Evolutionary conservation across 345 rosid species (phyloP).

Genomic region (Chamaenerion angustifolium): DNA sequence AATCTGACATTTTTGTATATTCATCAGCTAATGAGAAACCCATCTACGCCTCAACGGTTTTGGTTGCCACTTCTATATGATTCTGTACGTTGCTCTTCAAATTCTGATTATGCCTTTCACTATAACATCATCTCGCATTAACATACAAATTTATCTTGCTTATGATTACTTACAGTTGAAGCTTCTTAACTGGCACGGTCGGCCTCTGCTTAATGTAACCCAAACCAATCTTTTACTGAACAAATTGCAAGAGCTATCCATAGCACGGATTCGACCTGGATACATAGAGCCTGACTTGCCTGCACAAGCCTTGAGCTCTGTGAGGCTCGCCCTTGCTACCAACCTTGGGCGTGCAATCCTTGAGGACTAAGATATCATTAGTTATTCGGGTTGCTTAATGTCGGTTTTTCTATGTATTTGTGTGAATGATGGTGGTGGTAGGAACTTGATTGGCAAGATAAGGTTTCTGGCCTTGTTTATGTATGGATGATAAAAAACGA

Average conservation of each 20-base stretch:
- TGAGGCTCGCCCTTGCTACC: constrained; percentile 68
- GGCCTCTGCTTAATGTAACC: constrained; percentile 48
- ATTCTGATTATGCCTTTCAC: not conserved
- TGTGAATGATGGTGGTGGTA: too few species aligned
- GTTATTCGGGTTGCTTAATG: too few species aligned
- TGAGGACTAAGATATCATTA: constrained; percentile 31
- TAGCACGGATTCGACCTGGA: constrained; percentile 61
- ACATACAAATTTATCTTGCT: not conserved
- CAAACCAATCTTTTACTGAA: constrained; percentile 67
- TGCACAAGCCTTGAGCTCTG: constrained; percentile 43
- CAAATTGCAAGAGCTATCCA: constrained; percentile 67
- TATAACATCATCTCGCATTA: too few species aligned
- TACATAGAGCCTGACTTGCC: constrained; percentile 51
- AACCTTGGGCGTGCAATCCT: constrained; percentile 78
- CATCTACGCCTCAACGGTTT: constrained; percentile 81
- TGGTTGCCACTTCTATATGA: constrained; percentile 87
- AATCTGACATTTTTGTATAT: not conserved
- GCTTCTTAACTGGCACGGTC: constrained; percentile 61
- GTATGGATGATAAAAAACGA: too few species aligned
- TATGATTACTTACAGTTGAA: constrained; percentile 34
- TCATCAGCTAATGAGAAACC: constrained; percentile 83
- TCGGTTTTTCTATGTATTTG: too few species aligned
- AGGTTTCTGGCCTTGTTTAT: too few species aligned
- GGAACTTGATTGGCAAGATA: too few species aligned
- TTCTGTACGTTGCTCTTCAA: constrained; percentile 35